These are phyloP conservation scores for Achaetomium macrosporum DNA, from an alignment of 2,329 filamentous ascomycete genomes.

Conservation along the genomic window DNA sequence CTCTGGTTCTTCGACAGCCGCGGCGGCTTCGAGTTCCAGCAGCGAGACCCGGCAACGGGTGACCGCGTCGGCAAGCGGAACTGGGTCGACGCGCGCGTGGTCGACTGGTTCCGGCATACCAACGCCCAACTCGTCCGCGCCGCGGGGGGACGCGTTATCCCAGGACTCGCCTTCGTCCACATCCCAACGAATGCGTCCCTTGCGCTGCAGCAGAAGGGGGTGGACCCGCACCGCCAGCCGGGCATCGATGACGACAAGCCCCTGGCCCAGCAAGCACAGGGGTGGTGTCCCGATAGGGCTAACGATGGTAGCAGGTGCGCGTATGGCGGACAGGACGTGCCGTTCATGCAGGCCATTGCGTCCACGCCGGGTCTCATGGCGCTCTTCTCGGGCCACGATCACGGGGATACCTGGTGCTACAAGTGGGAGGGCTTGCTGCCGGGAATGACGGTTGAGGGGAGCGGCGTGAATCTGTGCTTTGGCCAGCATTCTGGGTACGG, in stretches of 20 bases:
- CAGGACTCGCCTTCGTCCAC: constrained; percentile 45
- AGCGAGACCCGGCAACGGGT: constrained; percentile 14
- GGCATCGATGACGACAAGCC: constrained; percentile 32
- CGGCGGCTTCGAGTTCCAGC: constrained; percentile 40
- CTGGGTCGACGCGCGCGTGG: constrained; percentile 42
- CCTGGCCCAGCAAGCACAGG: constrained; percentile 29
- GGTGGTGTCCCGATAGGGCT: constrained; percentile 28
- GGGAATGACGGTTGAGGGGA: constrained; percentile 30
- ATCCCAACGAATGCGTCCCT: constrained; percentile 36
- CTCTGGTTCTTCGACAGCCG: constrained; percentile 59
- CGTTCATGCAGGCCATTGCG: constrained; percentile 52
- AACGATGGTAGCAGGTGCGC: constrained; percentile 23
- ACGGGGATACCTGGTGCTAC: constrained; percentile 48
- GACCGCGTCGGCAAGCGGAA: constrained; percentile 26
- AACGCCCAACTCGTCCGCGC: constrained; percentile 30
- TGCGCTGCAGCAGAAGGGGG: constrained; percentile 26
- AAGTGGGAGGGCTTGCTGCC: constrained; percentile 28
- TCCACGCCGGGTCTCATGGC: constrained; percentile 44
- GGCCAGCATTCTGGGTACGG: constrained; percentile 65
- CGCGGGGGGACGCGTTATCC: constrained; percentile 31
- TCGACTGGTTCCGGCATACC: constrained; percentile 39
- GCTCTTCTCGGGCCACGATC: constrained; percentile 56
- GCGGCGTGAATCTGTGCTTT: constrained; percentile 37
- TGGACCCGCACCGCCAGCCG: constrained; percentile 28
- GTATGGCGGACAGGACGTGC: constrained; percentile 41